Base-by-base conservation (phyloP, 495 filamentous ascomycete species). In the Neurospora intermedia region DNA sequence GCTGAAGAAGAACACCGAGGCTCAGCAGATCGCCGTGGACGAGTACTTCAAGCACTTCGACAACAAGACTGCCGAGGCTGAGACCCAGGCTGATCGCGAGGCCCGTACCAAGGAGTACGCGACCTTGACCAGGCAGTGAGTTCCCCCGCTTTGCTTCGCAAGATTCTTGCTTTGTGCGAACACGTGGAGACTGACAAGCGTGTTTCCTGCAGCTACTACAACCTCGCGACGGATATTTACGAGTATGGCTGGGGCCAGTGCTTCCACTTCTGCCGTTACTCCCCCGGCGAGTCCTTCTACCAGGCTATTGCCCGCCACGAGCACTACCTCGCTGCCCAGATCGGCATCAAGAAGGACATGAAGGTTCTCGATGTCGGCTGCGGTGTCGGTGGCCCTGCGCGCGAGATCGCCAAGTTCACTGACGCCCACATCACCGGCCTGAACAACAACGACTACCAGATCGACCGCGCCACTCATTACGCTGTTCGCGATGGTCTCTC, bases 21-120 rank as follows among this genome's bases (percentile, higher is more conserved):
- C 96, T 3, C 93, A 98, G 81, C 89, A 94, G 84, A 89, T 93
- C 69, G 95, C 96, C 69, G 89, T 97, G 43, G 94, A 98, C 78
- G 95, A 98, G 83, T 99, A 99, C 85, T 98, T 97, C 89, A 99
- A 98, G 90, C 97, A 97, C 83, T 99, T 95, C 92, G 96, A 99
- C 84, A 93, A 96, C 86, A 96, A 98, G 86, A 81, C 81, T 72
- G 92, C 94, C 46, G 89, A 86, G 54, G 86, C 87, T 35, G 96
- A 99, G 88, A 99, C 95, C 0, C 88, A 89, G 39, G 92, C 89
- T 72, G 90, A 87, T 74, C 90, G 96, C 77, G 92, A 93, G 89
- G 89, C 92, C 75, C 90, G 96, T 78, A 90, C 89, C 73, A 90
- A 89, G 48, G 94, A 98, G 85, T 99, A 99, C 82, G 96, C 96